Conservation (phyloP, 2,329 filamentous ascomycete genomes). For the Cladosporium austrohemisphaericum region DNA sequence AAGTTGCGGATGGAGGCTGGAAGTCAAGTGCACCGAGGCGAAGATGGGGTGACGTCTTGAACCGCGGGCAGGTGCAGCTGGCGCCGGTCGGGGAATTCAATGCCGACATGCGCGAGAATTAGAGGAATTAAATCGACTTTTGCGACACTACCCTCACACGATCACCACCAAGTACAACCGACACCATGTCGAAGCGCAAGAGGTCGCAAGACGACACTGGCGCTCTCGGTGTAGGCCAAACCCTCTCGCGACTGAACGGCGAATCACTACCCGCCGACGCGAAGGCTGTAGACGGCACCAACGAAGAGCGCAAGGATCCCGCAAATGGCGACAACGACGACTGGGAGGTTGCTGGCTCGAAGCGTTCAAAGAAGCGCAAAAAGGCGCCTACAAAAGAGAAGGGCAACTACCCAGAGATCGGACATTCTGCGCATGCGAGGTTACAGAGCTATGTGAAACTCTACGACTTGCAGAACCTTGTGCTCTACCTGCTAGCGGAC, state of each 20-base stretch:
- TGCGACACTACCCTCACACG: background rate
- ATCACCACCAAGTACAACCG: no score
- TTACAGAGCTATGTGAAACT: constrained; percentile 55
- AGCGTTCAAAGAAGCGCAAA: constrained; percentile 23
- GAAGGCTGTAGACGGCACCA: constrained; percentile 4
- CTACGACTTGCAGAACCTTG: constrained; percentile 55
- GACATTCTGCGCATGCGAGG: constrained; percentile 51
- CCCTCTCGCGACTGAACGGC: constrained; percentile 24
- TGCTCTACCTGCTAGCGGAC: constrained; percentile 61
- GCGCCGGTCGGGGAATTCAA: no score
- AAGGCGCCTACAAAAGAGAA: constrained; percentile 34
- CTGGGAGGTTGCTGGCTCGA: constrained; percentile 27
- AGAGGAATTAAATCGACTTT: no score
- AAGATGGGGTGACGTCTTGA: no score
- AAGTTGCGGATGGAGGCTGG: no score
- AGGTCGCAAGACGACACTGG: constrained; percentile 28
- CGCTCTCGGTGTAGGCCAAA: constrained; percentile 25
- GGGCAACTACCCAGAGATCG: constrained; percentile 52
- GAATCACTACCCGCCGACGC: constrained; percentile 8
- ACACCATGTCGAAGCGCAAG: constrained; percentile 26
- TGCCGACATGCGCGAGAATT: no score
- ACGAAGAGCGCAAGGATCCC: constrained; percentile 7
- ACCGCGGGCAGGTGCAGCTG: no score
- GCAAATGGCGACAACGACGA: constrained; percentile 20
- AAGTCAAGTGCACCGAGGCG: no score